Percentiles rank a stretch among this genome's conserved stretches.
phyloP scores from a whole-genome alignment of 306 rosid genomes.

The Casuarina equisetifolia region DNA sequence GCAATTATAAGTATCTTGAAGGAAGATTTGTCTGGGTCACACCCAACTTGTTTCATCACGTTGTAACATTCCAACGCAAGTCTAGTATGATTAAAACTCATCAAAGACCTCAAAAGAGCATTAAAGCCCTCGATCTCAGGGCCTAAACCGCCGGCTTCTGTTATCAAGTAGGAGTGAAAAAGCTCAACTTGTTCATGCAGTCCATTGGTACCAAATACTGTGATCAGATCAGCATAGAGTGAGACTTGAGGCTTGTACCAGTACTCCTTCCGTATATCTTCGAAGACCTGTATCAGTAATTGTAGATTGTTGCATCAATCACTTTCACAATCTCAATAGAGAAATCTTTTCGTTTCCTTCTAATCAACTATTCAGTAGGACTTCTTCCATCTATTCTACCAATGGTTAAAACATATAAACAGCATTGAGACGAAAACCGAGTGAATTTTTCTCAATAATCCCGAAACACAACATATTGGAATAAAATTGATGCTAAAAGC shows the following conservation, averaged over 20 bases:
- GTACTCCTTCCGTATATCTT: constrained; percentile 44
- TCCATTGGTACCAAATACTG: constrained; percentile 40
- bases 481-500: too few relatives aligned
- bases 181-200: constrained; percentile 35
- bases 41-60: constrained; percentile 45
- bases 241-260: constrained; percentile 50
- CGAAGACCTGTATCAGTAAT: constrained; percentile 35
- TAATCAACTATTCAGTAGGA: too few relatives aligned
- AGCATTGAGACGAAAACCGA: too few relatives aligned
- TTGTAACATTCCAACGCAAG: constrained; percentile 43
- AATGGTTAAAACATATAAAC: too few relatives aligned
- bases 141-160: constrained; percentile 28
- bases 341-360: too few relatives aligned
- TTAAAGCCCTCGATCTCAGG: constrained; percentile 48
- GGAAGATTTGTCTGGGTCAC: constrained; percentile 49
- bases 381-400: too few relatives aligned
- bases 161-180: constrained; percentile 36
- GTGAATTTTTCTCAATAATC: too few relatives aligned
- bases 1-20: constrained; percentile 38
- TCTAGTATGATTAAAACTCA: constrained; percentile 17
- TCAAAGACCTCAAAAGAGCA: constrained; percentile 32
- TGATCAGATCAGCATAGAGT: constrained; percentile 42
- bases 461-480: too few relatives aligned
- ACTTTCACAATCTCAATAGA: too few relatives aligned
- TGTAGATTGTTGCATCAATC: background rate